Base-by-base conservation (phyloP, 192 early-diverging fungal genomes). In the Linnemannia elongata region DNA sequence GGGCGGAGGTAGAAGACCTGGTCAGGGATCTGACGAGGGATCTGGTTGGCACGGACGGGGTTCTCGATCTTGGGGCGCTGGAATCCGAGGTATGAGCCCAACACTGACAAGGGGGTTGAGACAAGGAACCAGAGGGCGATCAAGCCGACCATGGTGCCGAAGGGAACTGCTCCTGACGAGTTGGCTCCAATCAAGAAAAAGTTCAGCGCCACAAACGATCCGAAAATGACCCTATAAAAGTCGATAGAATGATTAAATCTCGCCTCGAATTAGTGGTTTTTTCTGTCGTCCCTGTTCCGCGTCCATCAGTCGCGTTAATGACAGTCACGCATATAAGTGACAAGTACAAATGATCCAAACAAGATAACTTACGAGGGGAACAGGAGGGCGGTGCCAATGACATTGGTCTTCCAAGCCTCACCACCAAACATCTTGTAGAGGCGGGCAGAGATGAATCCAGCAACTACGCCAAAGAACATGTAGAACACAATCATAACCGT, bases 351-450 rank as follows among this genome's bases (percentile, higher is more conserved):
- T 70, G 60, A 76, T 30, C 39, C 24, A 42, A 6, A 44, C 45
- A 66, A 42, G n/a, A 54, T 2, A 44, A 74, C 83, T 92, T 91
- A 96, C 93, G 90, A 90, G 15, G 92, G 98, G 54, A 99, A 92
- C 78, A 99, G 91, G 45, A 96, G 90, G 7, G 96, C 94, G 7
- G 96, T 96, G 12, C 97, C 83, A 39, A 96, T 77, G 30, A 98
- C 94, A 75, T 97, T 99, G 60, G 89, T 88, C 82, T 94, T 96
- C 94, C 97, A 97, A n/a, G 92, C 88, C 60, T 95, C 94, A 30
- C 98, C 98, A 15, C 95, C 96, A 88, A 96, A 96, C 94, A 97
- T 96, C 86, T 98, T 98, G 89, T 99, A 99, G 41, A 95, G 72
- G 66, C 97, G 93, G 4, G 97, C 96, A 9, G 97, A 97, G 63